Conservation (phyloP, 257 asterid genomes). For the Penstemon davidsonii region DNA sequence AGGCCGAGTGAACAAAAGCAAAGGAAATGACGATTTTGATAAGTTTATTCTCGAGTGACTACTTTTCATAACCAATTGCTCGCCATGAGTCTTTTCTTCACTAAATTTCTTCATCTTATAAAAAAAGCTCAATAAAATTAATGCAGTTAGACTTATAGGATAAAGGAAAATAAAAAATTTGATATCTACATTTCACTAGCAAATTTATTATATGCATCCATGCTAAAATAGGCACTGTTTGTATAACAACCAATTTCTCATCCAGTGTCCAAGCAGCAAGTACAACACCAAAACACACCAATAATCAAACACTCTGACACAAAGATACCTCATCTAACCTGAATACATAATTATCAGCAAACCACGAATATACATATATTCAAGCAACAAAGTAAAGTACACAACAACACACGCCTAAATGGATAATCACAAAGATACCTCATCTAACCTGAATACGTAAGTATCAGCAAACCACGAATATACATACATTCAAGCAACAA, state of each 20-base stretch:
- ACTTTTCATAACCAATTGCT: neutral
- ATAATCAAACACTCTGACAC: neutral
- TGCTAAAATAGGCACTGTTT: neutral
- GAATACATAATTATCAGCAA: conserved; percentile 38
- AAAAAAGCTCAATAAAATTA: neutral
- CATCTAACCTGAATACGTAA: conserved; percentile 81
- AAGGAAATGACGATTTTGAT: neutral
- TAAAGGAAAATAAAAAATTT: neutral
- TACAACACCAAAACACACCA: neutral
- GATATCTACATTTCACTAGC: neutral
- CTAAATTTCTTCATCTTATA: neutral
- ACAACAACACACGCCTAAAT: neutral
- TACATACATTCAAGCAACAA: neutral
- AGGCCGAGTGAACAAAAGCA: conserved; percentile 8
- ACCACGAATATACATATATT: neutral
- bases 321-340: conserved; percentile 59
- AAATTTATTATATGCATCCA: conserved; percentile 3
- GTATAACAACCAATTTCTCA: neutral
- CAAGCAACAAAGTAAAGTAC: neutral
- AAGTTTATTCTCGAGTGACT: neutral
- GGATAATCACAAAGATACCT: neutral
- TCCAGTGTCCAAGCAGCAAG: neutral
- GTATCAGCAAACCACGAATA: neutral
- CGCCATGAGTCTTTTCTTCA: neutral
- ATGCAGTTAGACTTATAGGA: neutral